Base-by-base conservation (phyloP, 2,329 filamentous ascomycete species). In the Alternaria burnsii region DNA sequence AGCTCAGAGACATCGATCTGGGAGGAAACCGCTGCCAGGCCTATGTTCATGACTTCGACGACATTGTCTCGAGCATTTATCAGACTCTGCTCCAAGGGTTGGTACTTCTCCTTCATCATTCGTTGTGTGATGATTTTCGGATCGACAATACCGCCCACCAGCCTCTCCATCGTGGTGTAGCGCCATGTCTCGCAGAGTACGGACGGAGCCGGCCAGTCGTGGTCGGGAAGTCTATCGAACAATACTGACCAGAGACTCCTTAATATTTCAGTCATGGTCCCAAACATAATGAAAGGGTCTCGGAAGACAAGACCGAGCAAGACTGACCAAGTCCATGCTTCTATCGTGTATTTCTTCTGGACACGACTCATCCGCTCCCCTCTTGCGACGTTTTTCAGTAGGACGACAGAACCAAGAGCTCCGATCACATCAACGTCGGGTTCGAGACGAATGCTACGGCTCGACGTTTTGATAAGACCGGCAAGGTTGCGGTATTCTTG, bases 241-340 rank as follows among this genome's bases (percentile, higher is more conserved):
- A n/a, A 5, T 6, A 7, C 38, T 26, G 36, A 3, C 26, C 61
- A 70, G 1, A 68, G 28, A 4, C 16, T 16, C 0, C 5, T 62
- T 10, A 0, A n/a, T 4, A 0, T 47, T 5, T 12, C 38, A 54
- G 0, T 28, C 8, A 0, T 34, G 26, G 26, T 3, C 16, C 54
- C 62, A 12, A 61, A 62, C 5, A 68, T 53, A 4, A 9, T 5
- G 34, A 66, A 67, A 1, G 66, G 63, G 3, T 5, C 47, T 1
- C 16, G 5, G 20, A 69, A 71, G 7, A 70, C 30, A 0, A 8
- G 4, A 2, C 46, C 14, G 16, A 65, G 1, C 5, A 70, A 60
- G 1, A 59, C 18, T 4, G 63, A 65, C 69, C 69, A 70, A 10
- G 70, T 41, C 28, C 53, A 63, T 1, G 63, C 60, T 32, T 71